Base-by-base conservation (phyloP, 768 basidiomycete species). In the Hemileccinum impolitum region DNA sequence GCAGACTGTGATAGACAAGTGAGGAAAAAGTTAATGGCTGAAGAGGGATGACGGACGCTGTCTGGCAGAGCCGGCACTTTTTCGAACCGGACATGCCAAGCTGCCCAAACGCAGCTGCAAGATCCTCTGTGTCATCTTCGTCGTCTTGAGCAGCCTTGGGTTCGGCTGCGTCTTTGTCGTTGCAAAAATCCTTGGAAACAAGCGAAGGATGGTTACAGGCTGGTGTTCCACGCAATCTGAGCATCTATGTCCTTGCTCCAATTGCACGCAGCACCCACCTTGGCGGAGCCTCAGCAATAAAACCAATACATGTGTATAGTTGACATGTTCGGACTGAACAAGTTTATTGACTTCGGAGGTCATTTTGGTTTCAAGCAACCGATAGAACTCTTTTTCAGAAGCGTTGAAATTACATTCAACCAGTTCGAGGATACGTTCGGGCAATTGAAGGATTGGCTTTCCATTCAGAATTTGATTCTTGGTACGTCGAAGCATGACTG, bases 181-280 rank as follows among this genome's bases (percentile, higher is more conserved):
- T 68, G 64, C 75, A 75, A 69, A 85, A 85, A 65, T 88, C 87
- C 52, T 87, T 83, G 3, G 84, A 79, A 13, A 95, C 84, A 10
- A 96, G 78, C 0, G 80, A 75, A 0, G 94, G 93, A 60, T 96
- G 94, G 57, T 92, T 88, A 64, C 94, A 97, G 0, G 94, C 94
- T 95, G 47, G 28, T 9, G 19, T 30, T 41, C 39, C 30, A 52
- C 7, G 8, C 28, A 26, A 17, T 39, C 21, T 45, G 18, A 17
- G 51, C 34, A 49, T 30, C 25, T 12, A 6, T 39, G n/a, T 30
- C 45, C 34, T n/a, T 43, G 23, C 48, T 41, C 26, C 17, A 9
- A 35, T 19, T 14, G 28, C n/a, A 18, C 23, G 23, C 26, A 44
- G 23, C 2, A 6, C 76, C 25, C 52, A 87, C 94, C 91, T 79